A percentile compares a stretch with the other conserved stretches of the same genome.
Evolutionary conservation across 2,329 filamentous ascomycete genomes (phyloP).

Genomic region (Amylocarpus encephaloides): DNA sequence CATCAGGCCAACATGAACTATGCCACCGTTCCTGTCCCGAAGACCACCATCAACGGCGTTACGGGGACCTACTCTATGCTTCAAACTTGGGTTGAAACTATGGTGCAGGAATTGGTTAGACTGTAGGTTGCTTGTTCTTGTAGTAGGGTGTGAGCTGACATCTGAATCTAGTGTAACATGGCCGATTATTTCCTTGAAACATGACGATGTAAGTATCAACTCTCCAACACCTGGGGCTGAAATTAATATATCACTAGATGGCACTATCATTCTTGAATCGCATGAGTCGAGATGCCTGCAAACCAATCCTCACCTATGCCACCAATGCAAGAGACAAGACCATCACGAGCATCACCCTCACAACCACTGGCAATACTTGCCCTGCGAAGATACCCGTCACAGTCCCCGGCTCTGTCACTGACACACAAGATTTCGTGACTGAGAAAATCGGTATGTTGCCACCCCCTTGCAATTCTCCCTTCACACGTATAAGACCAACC

Average conservation of each 20-base stretch:
- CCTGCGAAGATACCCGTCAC: slow-evolving; percentile 23
- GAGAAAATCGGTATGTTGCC: slow-evolving; percentile 36
- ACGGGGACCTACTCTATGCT: slow-evolving; percentile 22
- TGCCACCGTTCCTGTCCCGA: slow-evolving; percentile 36
- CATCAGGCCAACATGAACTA: slow-evolving; percentile 57
- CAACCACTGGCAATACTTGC: slow-evolving; percentile 33
- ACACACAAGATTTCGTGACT: slow-evolving; percentile 19
- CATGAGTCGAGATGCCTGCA: slow-evolving; percentile 23
- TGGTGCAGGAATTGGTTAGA: slow-evolving; percentile 24
- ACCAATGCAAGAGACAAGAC: slow-evolving; percentile 13
- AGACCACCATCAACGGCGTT: slow-evolving; percentile 25
- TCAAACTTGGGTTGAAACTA: slow-evolving; percentile 29
- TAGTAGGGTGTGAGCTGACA: neutral
- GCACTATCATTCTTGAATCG: slow-evolving; percentile 44
- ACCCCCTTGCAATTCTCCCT: neutral
- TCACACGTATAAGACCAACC: neutral
- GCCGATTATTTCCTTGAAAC: slow-evolving; percentile 49
- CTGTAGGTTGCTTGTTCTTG: slow-evolving; percentile 25
- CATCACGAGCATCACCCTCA: slow-evolving; percentile 34
- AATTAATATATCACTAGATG: slow-evolving; percentile 1
- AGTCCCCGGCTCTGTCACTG: slow-evolving; percentile 33
- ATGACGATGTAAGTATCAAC: slow-evolving; percentile 44
- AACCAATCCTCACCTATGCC: slow-evolving; percentile 20
- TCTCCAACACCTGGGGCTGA: neutral
- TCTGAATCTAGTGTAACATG: slow-evolving; percentile 38